phyloP scores from a whole-genome alignment of 768 basidiomycete genomes.

The Hemileccinum impolitum region DNA sequence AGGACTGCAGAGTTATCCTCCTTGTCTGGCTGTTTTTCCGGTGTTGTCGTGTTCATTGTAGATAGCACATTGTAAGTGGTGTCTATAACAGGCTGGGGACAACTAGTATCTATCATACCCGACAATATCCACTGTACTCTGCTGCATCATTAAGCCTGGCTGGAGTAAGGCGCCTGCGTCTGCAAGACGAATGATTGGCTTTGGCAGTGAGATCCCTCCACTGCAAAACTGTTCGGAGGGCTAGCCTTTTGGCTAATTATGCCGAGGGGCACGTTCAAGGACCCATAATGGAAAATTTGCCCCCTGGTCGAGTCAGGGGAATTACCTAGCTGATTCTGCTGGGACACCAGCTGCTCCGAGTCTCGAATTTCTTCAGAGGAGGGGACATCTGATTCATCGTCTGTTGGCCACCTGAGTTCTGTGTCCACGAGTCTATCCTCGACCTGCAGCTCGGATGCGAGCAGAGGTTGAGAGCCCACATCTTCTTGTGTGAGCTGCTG shows the following conservation, averaged over 20 bases:
- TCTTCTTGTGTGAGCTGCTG: constrained; percentile 46
- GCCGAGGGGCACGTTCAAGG: constrained; percentile 17
- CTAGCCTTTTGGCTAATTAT: neutral
- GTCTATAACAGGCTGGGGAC: constrained; percentile 12
- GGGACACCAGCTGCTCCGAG: neutral
- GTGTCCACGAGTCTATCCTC: constrained; percentile 10
- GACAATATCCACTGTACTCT: neutral
- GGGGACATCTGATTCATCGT: constrained; percentile 14
- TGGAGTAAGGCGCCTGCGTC: constrained; percentile 54
- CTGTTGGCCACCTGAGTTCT: constrained; percentile 29
- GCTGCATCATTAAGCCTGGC: constrained; percentile 34
- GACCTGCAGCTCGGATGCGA: neutral
- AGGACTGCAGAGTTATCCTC: constrained; percentile 11
- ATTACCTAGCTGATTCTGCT: neutral
- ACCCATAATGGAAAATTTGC: constrained; percentile 18
- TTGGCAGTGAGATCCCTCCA: constrained; percentile 18
- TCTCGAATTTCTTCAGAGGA: neutral
- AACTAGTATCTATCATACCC: neutral
- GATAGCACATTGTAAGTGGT: neutral
- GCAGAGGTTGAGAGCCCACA: constrained; percentile 9
- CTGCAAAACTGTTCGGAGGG: neutral
- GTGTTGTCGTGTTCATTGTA: constrained; percentile 9
- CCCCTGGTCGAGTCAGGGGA: constrained; percentile 11
- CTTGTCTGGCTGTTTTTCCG: neutral
- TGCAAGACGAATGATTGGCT: constrained; percentile 38